Conservation (phyloP, 768 basidiomycete genomes). For the Dendrothele bispora region DNA sequence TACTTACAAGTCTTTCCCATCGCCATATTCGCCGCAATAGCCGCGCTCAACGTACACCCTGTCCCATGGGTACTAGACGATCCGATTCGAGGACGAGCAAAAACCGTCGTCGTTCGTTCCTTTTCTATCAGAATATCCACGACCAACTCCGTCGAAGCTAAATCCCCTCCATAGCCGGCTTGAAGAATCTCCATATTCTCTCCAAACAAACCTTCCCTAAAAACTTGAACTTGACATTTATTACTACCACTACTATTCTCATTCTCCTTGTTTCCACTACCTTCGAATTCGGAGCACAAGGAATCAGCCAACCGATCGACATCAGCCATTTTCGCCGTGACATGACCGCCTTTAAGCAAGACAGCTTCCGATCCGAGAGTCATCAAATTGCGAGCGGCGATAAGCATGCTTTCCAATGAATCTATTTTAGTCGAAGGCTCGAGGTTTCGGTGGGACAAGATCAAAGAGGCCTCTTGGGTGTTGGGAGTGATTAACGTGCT, state of each 20-base stretch:
- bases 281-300: too few relatives aligned
- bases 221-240: conserved; percentile 33
- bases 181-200: conserved; percentile 69
- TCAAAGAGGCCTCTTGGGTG: conserved; percentile 71
- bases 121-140: conserved; percentile 61
- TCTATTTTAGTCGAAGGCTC: conserved; percentile 29
- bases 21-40: conserved; percentile 69
- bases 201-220: conserved; percentile 44
- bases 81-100: conserved; percentile 59
- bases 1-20: conserved; percentile 43
- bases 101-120: conserved; percentile 42
- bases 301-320: conserved; percentile 31
- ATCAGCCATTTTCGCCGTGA: conserved; percentile 46
- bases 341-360: conserved; percentile 86
- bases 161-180: conserved; percentile 16
- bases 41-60: conserved; percentile 88
- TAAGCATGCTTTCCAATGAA: conserved; percentile 59
- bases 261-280: too few relatives aligned
- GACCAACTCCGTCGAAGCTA: conserved; percentile 39
- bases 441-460: conserved; percentile 44
- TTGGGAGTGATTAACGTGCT: conserved; percentile 83
- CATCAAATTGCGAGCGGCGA: conserved; percentile 50
- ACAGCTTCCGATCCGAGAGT: conserved; percentile 53
- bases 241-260: too few relatives aligned
- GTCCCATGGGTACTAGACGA: conserved; percentile 87